These are phyloP conservation scores for Sclerotinia spermophila DNA, from an alignment of 2,329 filamentous ascomycete genomes.

Conservation along the genomic window DNA sequence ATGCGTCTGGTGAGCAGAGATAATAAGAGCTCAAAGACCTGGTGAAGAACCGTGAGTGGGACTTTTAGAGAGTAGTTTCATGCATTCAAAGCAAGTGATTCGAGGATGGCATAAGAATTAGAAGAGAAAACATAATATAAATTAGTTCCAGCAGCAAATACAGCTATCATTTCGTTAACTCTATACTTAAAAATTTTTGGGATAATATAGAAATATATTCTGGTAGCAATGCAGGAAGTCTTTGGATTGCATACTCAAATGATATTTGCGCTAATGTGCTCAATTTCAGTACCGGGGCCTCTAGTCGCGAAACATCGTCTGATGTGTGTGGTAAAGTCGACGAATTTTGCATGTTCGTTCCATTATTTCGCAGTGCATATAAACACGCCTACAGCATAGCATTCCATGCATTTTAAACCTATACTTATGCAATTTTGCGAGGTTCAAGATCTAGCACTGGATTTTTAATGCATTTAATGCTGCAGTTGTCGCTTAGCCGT, in stretches of 20 bases:
- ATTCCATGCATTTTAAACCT: background rate
- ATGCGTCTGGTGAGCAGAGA: no score
- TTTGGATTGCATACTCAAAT: background rate
- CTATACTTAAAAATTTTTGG: background rate
- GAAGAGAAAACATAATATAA: background rate
- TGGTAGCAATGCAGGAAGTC: background rate
- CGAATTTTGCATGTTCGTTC: background rate
- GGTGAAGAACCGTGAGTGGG: background rate
- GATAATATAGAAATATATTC: background rate
- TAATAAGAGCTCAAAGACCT: no score
- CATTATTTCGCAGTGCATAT: background rate
- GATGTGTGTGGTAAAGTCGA: background rate
- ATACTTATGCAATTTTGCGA: fast-evolving
- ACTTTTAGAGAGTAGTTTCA: background rate
- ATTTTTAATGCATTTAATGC: background rate
- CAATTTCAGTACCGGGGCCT: background rate
- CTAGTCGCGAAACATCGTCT: background rate
- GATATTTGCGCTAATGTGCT: background rate
- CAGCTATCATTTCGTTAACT: background rate
- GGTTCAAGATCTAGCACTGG: background rate
- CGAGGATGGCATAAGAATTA: background rate
- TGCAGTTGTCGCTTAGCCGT: background rate
- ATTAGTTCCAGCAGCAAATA: background rate
- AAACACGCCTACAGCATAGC: background rate
- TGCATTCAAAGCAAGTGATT: no score